Evolutionary conservation across 352 stramenopile genomes (phyloP), one percentile per base, ranked within the genome.

Genomic region (Pythium periplocum): DNA sequence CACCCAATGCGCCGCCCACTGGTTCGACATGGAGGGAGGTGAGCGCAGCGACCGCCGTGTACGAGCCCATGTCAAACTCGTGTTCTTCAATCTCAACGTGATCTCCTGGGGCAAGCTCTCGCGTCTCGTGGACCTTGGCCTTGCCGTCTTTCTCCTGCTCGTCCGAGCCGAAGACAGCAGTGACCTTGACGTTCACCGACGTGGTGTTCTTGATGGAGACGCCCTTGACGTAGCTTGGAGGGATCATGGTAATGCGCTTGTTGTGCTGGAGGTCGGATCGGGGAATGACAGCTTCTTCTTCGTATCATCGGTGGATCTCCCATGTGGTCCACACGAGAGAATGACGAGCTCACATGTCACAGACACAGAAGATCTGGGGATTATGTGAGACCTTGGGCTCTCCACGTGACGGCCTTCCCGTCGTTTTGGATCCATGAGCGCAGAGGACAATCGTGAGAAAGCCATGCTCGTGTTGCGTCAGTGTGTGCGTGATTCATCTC

Each of bases 31-130:
- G 58, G 9, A 93, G 47, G 38, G 75, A 74, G 49, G 69, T 64
- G 12, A 93, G 61, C 46, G 78, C 66, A 6, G 80, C 81, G 36
- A 81, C 64, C 3, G 77, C 78, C 44, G 69, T 88, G 76, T 75
- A 91, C 37, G 68, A 65, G 53, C 70, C 83, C 83, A 93, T 93
- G 68, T 93, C 70, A 69, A 86, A 91, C 62, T 80, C 66, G 53
- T 86, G 71, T 54, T 87, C 80, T 36, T 71, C 65, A 39, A 91
- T 61, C 31, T 38, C 71, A 4, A 51, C 55, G 34, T 73, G 64
- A 1, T 61, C 64, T 6, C 75, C 54, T 0, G 80, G 68, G 30
- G 62, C 73, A 40, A 90, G 44, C 56, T 79, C 70, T 41, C 69
- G 55, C 37, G 64, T 78, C 59, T 88, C 72, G 36, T 58, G 56